Evolutionary conservation across 345 rosid genomes (phyloP).

Genomic region (Eucalyptus leucophloia): DNA sequence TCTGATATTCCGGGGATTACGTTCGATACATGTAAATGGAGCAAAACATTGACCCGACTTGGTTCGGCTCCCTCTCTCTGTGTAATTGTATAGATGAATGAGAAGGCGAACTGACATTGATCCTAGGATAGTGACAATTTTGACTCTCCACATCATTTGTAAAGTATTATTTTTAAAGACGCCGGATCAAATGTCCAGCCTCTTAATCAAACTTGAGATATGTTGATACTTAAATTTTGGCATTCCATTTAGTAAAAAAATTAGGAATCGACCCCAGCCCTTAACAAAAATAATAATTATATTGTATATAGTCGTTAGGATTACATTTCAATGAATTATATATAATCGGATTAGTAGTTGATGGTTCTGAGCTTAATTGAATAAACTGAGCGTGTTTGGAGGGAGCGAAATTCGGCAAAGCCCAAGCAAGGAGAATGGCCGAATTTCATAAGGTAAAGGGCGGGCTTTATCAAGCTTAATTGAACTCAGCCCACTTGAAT

Average conservation of each 20-base stretch:
- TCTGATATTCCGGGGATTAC: background rate
- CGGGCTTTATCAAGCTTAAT: background rate
- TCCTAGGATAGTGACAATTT: background rate
- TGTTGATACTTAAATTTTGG: background rate
- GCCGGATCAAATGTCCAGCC: background rate
- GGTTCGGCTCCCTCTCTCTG: background rate
- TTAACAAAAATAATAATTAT: too few relatives aligned
- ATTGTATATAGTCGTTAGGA: too few relatives aligned
- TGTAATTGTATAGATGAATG: background rate
- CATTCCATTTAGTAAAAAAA: background rate
- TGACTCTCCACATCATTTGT: background rate
- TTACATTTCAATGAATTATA: too few relatives aligned
- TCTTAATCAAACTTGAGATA: background rate
- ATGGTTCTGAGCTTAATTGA: background rate
- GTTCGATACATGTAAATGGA: background rate
- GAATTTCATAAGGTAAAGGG: background rate
- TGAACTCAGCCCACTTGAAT: background rate
- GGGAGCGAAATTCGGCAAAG: background rate
- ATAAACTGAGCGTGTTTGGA: background rate
- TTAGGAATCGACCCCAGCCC: background rate
- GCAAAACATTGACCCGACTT: background rate
- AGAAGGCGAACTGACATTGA: background rate
- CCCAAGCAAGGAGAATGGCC: background rate
- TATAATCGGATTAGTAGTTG: background rate
- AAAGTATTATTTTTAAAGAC: background rate